These are phyloP conservation scores for Vicia faba DNA, from an alignment of 306 rosid genomes.

Conservation along the genomic window DNA sequence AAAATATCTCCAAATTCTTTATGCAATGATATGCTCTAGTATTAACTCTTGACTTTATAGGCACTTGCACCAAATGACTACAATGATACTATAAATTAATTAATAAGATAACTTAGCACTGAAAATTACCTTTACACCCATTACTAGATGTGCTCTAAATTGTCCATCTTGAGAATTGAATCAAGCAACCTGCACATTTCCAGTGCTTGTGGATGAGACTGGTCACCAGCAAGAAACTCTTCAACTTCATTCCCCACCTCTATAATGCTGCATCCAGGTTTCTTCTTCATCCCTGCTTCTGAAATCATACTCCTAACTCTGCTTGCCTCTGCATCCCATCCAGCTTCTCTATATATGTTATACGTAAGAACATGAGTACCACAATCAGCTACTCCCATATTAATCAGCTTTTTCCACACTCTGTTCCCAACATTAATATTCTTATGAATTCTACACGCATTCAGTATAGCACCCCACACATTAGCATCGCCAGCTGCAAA, in stretches of 20 bases:
- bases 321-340: slow-evolving; percentile 75
- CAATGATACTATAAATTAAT: slow-evolving; percentile 21
- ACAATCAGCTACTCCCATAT: slow-evolving; percentile 56
- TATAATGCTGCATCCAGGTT: slow-evolving; percentile 81
- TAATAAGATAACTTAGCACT: slow-evolving; percentile 8
- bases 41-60: background rate
- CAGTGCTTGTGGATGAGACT: slow-evolving; percentile 66
- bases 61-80: background rate
- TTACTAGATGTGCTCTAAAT: slow-evolving; percentile 31
- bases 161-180: slow-evolving; percentile 45
- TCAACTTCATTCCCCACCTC: slow-evolving; percentile 70
- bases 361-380: slow-evolving; percentile 78
- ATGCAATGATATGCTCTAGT: slow-evolving; percentile 28
- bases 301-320: slow-evolving; percentile 55
- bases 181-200: slow-evolving; percentile 62
- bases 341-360: slow-evolving; percentile 70
- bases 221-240: slow-evolving; percentile 80
- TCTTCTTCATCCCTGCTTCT: slow-evolving; percentile 62
- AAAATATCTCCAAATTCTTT: slow-evolving; percentile 26
- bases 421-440: slow-evolving; percentile 64
- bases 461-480: slow-evolving; percentile 74
- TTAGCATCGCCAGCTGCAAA: slow-evolving; percentile 58
- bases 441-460: slow-evolving; percentile 75
- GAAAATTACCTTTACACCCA: slow-evolving; percentile 21
- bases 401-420: slow-evolving; percentile 68